phyloP scores from a whole-genome alignment of 164 flowering plant species.

The Warburgia ugandensis region DNA sequence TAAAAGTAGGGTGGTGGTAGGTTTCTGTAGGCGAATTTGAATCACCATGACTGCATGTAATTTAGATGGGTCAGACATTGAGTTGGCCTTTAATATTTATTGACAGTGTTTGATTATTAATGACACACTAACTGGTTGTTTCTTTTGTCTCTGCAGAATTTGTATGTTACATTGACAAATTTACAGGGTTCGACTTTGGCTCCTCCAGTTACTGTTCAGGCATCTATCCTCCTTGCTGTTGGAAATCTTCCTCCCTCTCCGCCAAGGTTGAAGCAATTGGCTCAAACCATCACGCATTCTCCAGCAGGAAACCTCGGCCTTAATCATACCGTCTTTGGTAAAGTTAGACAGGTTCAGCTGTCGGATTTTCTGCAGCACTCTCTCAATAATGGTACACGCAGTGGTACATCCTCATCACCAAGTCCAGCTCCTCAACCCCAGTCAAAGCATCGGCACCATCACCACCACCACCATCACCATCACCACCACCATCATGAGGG shows the following conservation, averaged over 20 bases:
- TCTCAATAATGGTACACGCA: constrained; percentile 30
- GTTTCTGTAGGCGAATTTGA: too few relatives aligned
- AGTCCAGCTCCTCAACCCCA: too few relatives aligned
- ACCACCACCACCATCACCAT: too few relatives aligned
- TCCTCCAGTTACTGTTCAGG: constrained; percentile 65
- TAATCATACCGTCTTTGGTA: constrained; percentile 70
- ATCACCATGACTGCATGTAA: too few relatives aligned
- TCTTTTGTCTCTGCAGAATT: constrained; percentile 63
- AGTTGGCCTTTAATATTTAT: too few relatives aligned
- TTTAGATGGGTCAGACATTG: background rate
- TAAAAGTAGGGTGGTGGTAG: too few relatives aligned
- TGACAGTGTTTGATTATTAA: background rate
- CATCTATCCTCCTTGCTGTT: constrained; percentile 58
- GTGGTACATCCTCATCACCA: too few relatives aligned
- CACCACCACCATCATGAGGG: too few relatives aligned
- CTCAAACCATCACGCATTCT: constrained; percentile 65
- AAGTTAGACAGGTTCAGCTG: constrained; percentile 73
- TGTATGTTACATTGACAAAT: constrained; percentile 70
- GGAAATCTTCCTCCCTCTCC: constrained; percentile 46
- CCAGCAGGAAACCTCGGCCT: constrained; percentile 76
- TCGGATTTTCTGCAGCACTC: constrained; percentile 58
- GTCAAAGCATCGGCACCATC: too few relatives aligned
- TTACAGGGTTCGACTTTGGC: constrained; percentile 61
- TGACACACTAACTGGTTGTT: background rate
- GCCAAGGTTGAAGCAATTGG: constrained; percentile 73